These are phyloP conservation scores for Tremella mesenterica DNA, from an alignment of 768 basidiomycete species.

Conservation along the genomic window DNA sequence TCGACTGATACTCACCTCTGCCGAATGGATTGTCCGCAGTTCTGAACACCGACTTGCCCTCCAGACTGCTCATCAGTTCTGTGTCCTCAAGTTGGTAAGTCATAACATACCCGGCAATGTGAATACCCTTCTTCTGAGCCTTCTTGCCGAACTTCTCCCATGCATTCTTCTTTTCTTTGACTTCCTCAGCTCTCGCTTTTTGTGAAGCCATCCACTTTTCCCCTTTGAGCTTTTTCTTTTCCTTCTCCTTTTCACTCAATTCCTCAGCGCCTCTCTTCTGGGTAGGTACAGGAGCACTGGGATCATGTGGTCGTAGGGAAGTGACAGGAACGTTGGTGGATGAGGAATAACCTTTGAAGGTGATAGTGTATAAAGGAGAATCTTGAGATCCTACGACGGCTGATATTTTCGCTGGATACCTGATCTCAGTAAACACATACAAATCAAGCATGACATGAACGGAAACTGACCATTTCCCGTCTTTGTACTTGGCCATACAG, in stretches of 20 bases:
- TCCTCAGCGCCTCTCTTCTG: conserved; percentile 37
- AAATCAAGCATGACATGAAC: not conserved
- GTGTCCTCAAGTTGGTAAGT: not conserved
- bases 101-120: conserved; percentile 36
- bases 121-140: conserved; percentile 45
- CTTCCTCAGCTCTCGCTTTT: conserved; percentile 41
- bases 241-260: conserved; percentile 42
- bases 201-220: conserved; percentile 45
- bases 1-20: conserved; percentile 6
- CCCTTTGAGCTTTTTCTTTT: conserved; percentile 45
- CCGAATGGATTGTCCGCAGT: conserved; percentile 39
- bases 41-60: conserved; percentile 43
- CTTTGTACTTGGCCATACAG: conserved; percentile 45
- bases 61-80: conserved; percentile 21
- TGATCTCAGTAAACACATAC: conserved; percentile 4
- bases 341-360: conserved; percentile 43
- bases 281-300: conserved; percentile 28
- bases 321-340: conserved; percentile 42
- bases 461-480: conserved; percentile 41
- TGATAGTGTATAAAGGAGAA: conserved; percentile 41
- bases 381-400: conserved; percentile 41
- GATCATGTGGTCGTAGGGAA: conserved; percentile 35
- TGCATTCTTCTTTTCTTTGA: conserved; percentile 43
- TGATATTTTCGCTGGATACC: conserved; percentile 43
- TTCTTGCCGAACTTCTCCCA: conserved; percentile 47